Percentiles rank a stretch among this genome's conserved stretches.
These are phyloP conservation scores for Xanthoconium purpureum DNA, from an alignment of 768 basidiomycete genomes.

Conservation along the genomic window DNA sequence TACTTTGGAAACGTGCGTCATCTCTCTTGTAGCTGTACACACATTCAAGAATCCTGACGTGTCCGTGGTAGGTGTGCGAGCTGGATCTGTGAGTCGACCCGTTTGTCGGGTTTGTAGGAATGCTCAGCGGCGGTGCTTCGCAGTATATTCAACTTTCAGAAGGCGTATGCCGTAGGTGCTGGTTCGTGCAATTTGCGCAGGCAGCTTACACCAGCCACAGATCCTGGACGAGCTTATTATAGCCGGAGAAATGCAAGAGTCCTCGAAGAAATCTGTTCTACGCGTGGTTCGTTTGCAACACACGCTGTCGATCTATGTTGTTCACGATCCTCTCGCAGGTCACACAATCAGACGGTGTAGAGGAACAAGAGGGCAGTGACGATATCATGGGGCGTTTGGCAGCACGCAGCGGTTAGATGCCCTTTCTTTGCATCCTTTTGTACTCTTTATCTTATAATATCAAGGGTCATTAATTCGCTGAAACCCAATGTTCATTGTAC, in stretches of 20 bases:
- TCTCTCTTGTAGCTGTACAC: neutral
- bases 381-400: slow-evolving; percentile 77
- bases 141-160: slow-evolving; percentile 97
- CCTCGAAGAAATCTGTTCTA: slow-evolving; percentile 71
- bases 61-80: slow-evolving; percentile 69
- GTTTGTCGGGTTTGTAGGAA: neutral
- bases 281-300: slow-evolving; percentile 43
- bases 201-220: slow-evolving; percentile 33
- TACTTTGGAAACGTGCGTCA: slow-evolving; percentile 48
- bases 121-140: neutral
- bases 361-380: slow-evolving; percentile 83
- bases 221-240: slow-evolving; percentile 92
- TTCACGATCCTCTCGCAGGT: slow-evolving; percentile 45
- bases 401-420: slow-evolving; percentile 62
- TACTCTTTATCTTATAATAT: slow-evolving; percentile 7
- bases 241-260: slow-evolving; percentile 91
- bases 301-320: slow-evolving; percentile 7
- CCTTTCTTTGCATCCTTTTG: slow-evolving; percentile 1
- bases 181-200: neutral
- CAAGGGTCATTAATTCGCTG: slow-evolving; percentile 32
- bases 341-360: slow-evolving; percentile 78
- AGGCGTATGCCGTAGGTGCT: slow-evolving; percentile 75
- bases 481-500: slow-evolving; percentile 3
- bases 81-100: slow-evolving; percentile 70
- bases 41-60: neutral